Evolutionary conservation across 768 basidiomycete species (phyloP).

Genomic region (Amylocystis lapponica): DNA sequence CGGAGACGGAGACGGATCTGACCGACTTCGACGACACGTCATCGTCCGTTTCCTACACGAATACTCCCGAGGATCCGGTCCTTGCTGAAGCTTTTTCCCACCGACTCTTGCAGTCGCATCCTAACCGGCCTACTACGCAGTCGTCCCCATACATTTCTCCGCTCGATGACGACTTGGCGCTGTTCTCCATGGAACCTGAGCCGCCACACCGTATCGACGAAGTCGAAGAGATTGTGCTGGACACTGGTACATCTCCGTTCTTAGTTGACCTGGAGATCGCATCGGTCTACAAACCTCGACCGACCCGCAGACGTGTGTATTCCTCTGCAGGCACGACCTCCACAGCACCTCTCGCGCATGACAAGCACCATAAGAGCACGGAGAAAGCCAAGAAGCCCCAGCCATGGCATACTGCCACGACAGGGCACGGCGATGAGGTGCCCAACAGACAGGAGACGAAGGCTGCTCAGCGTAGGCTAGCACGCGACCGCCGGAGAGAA

Average conservation of each 20-base stretch:
- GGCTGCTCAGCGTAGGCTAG: conserved; percentile 35
- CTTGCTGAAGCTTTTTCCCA: conserved; percentile 15
- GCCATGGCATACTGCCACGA: conserved; percentile 16
- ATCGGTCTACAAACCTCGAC: conserved; percentile 70
- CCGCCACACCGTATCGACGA: conserved; percentile 7
- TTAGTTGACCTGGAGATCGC: conserved; percentile 60
- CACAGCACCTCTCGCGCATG: conserved; percentile 3
- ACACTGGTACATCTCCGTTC: conserved; percentile 16
- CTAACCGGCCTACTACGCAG: conserved; percentile 15
- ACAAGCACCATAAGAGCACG: conserved; percentile 17
- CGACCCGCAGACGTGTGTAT: conserved; percentile 43
- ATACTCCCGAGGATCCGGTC: conserved; percentile 5
- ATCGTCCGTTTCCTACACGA: conserved; percentile 6
- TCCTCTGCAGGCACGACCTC: conserved; percentile 13
- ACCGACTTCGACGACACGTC: conserved; percentile 33
- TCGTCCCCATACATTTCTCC: conserved; percentile 18
- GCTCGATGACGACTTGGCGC: conserved; percentile 26
- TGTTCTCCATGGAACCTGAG: conserved; percentile 46
- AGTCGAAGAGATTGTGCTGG: neutral
- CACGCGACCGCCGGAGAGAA: conserved; percentile 48
- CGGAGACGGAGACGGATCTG: conserved; percentile 36
- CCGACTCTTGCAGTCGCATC: conserved; percentile 22
- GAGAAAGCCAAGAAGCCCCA: conserved; percentile 18
- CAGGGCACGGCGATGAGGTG: neutral
- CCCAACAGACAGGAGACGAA: conserved; percentile 23